Evolutionary conservation across 257 asterid genomes (phyloP), one percentile per base, ranked within the genome.

Genomic region (Plantago major): DNA sequence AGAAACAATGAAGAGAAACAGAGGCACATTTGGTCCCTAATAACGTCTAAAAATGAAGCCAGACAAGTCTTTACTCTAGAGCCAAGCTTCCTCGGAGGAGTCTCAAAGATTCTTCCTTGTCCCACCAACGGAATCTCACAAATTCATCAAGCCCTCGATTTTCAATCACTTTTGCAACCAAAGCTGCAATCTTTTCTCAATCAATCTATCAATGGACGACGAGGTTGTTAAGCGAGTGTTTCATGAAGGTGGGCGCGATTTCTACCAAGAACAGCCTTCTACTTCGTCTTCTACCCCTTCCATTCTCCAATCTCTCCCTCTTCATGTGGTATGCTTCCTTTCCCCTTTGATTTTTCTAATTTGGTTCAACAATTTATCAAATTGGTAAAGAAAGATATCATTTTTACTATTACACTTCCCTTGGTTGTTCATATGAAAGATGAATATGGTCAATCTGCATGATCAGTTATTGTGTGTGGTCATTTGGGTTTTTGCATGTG

Each of bases 181-280:
- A 37, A 56, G 43, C 62, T 55, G 65, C 67, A 49, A 63, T 67
- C 45, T 64, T 47, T 33, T n/a, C 30, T 45, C 18, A 57, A 66
- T 15, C 38, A 60, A 48, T 47, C 16, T 9, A 50, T 51, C 56
- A 70, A 90, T 92, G 99, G 99, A 93, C 67, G 95, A 93, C 80
- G 95, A 86, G 65, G 82, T 89, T 78, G 86, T 87, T 74, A 94
- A 86, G 74, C 85, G 97, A 48, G 94, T 93, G 37, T 75, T 93
- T 33, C 90, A 87, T 80, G 96, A 90, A 78, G 99, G 96, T 56
- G 97, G 99, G 9, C 95, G 99, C 58, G 99, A 92, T 80, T 84
- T 81, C 37, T 80, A 82, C 59, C 95, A 86, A 33, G 93, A 84
- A 44, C 94, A 77, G 79, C 93, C 96, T 37, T 84, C 99, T 61